phyloP scores from a whole-genome alignment of 2,329 filamentous ascomycete species.

The Acephala macrosclerotiorum region DNA sequence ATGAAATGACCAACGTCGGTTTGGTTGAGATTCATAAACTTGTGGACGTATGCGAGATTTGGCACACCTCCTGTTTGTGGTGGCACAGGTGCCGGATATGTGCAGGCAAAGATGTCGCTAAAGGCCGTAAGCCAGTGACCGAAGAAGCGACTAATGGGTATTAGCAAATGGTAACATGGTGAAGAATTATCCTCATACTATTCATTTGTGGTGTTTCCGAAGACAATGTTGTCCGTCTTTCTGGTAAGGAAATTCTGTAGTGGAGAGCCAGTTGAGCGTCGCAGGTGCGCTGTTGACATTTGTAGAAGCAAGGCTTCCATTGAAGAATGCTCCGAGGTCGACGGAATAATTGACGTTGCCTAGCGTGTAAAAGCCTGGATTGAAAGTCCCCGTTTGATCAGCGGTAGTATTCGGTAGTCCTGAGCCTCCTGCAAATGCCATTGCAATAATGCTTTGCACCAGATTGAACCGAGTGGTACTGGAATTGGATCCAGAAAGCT shows the following conservation, averaged over 20 bases:
- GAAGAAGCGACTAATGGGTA: constrained; percentile 39
- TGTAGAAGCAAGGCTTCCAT: constrained; percentile 42
- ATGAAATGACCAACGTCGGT: constrained; percentile 45
- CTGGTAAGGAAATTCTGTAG: constrained; percentile 40
- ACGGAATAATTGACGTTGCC: too few relatives aligned
- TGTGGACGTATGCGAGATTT: constrained; percentile 44
- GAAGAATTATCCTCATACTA: constrained; percentile 33
- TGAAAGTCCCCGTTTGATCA: constrained; percentile 43
- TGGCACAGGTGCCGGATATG: constrained; percentile 31
- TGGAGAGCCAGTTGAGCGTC: constrained; percentile 42
- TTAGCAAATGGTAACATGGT: not conserved
- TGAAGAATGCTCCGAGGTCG: constrained; percentile 43
- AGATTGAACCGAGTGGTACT: constrained; percentile 39
- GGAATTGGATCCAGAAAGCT: constrained; percentile 38
- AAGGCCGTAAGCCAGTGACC: constrained; percentile 44
- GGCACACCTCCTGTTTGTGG: constrained; percentile 27
- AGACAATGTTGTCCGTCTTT: constrained; percentile 29
- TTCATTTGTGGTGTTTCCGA: constrained; percentile 41
- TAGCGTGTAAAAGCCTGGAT: constrained; percentile 35
- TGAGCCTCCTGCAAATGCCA: constrained; percentile 42
- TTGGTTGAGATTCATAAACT: constrained; percentile 45
- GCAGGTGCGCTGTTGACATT: constrained; percentile 42
- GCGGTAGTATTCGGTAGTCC: constrained; percentile 27
- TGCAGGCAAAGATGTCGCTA: constrained; percentile 41
- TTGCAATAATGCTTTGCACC: constrained; percentile 42